Evolutionary conservation across 805 yeast species (phyloP), one percentile per base, ranked within the genome.

Genomic region (Henningerozyma blattae): DNA sequence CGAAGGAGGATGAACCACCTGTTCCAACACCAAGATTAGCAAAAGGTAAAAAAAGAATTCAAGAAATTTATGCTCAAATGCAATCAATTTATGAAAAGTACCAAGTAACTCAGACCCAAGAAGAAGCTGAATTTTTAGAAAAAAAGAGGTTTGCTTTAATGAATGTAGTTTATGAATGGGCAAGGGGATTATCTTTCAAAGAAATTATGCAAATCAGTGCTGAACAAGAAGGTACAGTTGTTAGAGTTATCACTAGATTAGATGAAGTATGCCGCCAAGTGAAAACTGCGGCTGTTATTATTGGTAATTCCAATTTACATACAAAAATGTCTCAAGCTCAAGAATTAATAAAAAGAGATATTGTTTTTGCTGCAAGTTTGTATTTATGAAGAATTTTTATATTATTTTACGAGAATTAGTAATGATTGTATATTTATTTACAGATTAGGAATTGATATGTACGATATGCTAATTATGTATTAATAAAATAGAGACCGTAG

Each of bases 81-180:
- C 59, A 80, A 43, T 61, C 62, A 26, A 74, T 81, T 1, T 85
- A 73, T 46, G 68, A 68, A 29, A 67, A 68, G 27, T 72, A 77
- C 40, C 86, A 80, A 52, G 83, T 91, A 14, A 63, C 77, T 15
- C 60, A 85, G 43, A 82, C 94, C 0, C 65, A 77, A 9, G 97
- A 87, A 34, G 97, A 89, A 46, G 79, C 77, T 32, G 81, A 79
- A 39, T 91, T 89, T 48, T 60, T 79, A 43, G 93, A 84, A 36
- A 70, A 78, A 42, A 78, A 84, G 47, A 65, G 97, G 44, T 91
- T 91, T 58, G 94, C 89, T 0, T 66, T 91, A 48, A 82, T 85
- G 58, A 89, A 86, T 53, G 95, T 85, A 10, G 95, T 89, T 4
- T 91, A 89, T 54, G 96, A 91, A 59, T 91, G 99, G 99, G 95